phyloP scores from a whole-genome alignment of 2,329 filamentous ascomycete genomes.

The Huntiella abstrusa region DNA sequence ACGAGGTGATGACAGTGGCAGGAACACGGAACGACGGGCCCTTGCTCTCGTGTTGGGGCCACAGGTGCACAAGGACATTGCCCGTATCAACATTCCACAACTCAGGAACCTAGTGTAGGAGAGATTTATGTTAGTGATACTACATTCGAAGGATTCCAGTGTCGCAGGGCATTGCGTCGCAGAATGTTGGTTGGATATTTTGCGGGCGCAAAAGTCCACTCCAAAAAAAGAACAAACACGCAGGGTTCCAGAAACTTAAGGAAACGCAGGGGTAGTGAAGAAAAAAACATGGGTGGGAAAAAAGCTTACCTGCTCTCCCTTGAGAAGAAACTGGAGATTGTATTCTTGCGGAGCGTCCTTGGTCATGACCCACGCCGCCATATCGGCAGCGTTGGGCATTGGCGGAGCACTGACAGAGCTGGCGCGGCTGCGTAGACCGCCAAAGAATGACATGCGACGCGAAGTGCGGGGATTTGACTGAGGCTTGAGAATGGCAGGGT shows the following conservation, averaged over 20 bases:
- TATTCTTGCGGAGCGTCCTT: conserved; percentile 34
- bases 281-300: neutral
- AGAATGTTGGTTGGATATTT: neutral
- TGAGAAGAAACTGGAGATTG: conserved; percentile 30
- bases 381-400: conserved; percentile 12
- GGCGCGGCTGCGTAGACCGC: conserved; percentile 7
- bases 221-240: too few relatives aligned
- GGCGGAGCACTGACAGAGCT: conserved; percentile 3
- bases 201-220: too few relatives aligned
- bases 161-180: neutral
- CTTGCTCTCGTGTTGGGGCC: conserved; percentile 28
- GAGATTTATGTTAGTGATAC: conserved; percentile 3
- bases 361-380: conserved; percentile 34
- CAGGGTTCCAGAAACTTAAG: neutral
- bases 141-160: neutral
- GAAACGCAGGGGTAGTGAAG: neutral
- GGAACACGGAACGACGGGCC: conserved; percentile 43
- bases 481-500: conserved; percentile 8
- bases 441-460: conserved; percentile 9
- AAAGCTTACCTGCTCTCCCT: conserved; percentile 33
- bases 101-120: conserved; percentile 34
- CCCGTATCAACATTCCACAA: conserved; percentile 41
- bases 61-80: conserved; percentile 38
- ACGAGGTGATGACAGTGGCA: conserved; percentile 33
- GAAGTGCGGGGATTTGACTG: conserved; percentile 1